These are phyloP conservation scores for Zygoascus hellenicus DNA, from an alignment of 1,139 yeast species.

Conservation along the genomic window DNA sequence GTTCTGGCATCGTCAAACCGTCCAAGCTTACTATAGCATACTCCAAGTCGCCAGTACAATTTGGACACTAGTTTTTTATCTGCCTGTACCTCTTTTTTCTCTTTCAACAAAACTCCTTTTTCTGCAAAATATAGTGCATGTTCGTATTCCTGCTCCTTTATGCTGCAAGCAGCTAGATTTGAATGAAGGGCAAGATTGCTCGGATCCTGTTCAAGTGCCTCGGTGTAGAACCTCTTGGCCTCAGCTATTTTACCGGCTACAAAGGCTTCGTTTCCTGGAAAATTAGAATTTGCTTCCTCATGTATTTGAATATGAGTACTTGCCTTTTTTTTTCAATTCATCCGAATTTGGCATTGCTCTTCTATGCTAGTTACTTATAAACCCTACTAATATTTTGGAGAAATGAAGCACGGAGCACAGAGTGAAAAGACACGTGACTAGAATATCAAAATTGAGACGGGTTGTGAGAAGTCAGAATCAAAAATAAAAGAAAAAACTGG, in stretches of 20 bases:
- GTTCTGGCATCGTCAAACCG: slow-evolving; percentile 34
- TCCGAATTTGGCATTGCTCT: too few species aligned
- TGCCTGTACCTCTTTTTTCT: neutral
- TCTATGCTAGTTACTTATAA: too few species aligned
- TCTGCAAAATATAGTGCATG: slow-evolving; percentile 40
- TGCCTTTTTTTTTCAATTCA: slow-evolving; percentile 10
- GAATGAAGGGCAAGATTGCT: slow-evolving; percentile 68
- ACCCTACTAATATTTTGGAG: too few species aligned
- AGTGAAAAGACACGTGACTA: too few species aligned
- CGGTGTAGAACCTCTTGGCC: slow-evolving; percentile 64
- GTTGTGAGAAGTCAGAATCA: too few species aligned
- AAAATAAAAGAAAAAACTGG: too few species aligned
- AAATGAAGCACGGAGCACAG: too few species aligned
- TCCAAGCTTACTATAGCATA: slow-evolving; percentile 37
- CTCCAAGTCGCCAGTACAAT: slow-evolving; percentile 52
- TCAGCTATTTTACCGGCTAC: slow-evolving; percentile 52
- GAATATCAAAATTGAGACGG: too few species aligned
- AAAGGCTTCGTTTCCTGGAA: slow-evolving; percentile 46
- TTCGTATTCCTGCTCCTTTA: slow-evolving; percentile 51
- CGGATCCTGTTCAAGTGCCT: slow-evolving; percentile 62
- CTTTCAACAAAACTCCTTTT: slow-evolving; percentile 1
- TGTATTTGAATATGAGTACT: neutral
- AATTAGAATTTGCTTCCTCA: neutral
- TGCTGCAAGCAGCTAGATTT: slow-evolving; percentile 77
- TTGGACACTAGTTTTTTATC: slow-evolving; percentile 35